phyloP scores from a whole-genome alignment of 2,329 filamentous ascomycete genomes.

The Trichoderma simmonsii region DNA sequence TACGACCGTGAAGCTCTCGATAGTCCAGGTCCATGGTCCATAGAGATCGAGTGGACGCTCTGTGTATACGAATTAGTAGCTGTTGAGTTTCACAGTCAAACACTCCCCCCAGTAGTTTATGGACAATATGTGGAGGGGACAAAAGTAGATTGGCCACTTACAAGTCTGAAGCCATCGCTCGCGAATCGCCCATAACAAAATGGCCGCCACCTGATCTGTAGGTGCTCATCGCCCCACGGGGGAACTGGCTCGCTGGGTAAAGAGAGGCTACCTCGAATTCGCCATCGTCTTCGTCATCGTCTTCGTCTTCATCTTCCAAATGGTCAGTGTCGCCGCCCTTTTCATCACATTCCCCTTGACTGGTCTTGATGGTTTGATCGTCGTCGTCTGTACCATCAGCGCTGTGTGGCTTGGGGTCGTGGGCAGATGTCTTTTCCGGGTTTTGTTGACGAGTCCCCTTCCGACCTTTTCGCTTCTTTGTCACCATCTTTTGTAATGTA shows the following conservation, averaged over 20 bases:
- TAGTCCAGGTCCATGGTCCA: conserved; percentile 53
- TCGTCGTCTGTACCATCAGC: conserved; percentile 33
- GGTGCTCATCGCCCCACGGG: conserved; percentile 32
- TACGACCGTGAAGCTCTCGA: conserved; percentile 58
- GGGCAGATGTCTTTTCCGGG: neutral
- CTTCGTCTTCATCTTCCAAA: conserved; percentile 30
- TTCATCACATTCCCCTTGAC: conserved; percentile 34
- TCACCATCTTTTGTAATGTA: conserved; percentile 2
- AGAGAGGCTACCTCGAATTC: conserved; percentile 38
- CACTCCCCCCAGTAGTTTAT: neutral
- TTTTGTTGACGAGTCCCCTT: neutral
- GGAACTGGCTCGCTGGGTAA: conserved; percentile 42
- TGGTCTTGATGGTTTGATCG: conserved; percentile 34
- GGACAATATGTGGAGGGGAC: neutral
- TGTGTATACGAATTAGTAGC: conserved; percentile 21
- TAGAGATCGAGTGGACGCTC: conserved; percentile 46
- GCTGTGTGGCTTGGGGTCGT: conserved; percentile 23
- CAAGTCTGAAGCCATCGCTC: conserved; percentile 32
- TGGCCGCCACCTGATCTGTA: conserved; percentile 38
- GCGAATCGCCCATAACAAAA: conserved; percentile 30
- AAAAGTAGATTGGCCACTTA: conserved; percentile 31
- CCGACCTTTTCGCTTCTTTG: conserved; percentile 1
- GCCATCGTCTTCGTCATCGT: conserved; percentile 29
- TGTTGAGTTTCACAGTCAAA: neutral
- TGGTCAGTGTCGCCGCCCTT: conserved; percentile 19